Percentiles rank a stretch among this genome's conserved stretches.
Evolutionary conservation across 768 basidiomycete species (phyloP).

Genomic region (Kwoniella bestiolae): DNA sequence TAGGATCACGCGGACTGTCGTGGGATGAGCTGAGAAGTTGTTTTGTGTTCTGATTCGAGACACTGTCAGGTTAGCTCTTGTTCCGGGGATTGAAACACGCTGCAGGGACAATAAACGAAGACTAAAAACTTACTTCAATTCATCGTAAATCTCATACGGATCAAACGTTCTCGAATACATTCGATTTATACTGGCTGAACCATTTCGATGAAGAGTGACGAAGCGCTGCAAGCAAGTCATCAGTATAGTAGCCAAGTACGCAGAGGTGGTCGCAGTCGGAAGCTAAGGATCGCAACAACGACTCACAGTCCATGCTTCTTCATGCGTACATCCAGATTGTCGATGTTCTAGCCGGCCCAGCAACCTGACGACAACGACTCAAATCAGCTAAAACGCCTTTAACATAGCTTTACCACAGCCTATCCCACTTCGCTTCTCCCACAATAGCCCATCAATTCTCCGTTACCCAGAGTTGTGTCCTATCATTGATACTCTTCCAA

Average conservation of each 20-base stretch:
- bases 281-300: too few species aligned
- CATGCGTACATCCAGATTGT: constrained; percentile 50
- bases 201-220: constrained; percentile 52
- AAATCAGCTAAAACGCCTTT: too few species aligned
- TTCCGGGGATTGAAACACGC: too few species aligned
- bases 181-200: constrained; percentile 51
- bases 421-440: too few species aligned
- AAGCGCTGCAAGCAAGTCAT: constrained; percentile 35
- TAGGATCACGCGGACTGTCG: constrained; percentile 43
- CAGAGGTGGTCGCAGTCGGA: too few species aligned
- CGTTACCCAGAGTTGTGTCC: too few species aligned
- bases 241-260: too few species aligned
- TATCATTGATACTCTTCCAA: too few species aligned
- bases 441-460: too few species aligned
- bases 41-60: constrained; percentile 55
- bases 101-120: too few species aligned
- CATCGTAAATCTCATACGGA: constrained; percentile 53
- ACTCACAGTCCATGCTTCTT: constrained; percentile 55
- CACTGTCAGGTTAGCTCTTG: too few species aligned
- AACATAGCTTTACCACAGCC: too few species aligned
- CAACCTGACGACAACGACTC: constrained; percentile 19
- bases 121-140: constrained; percentile 44
- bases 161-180: constrained; percentile 53
- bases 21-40: constrained; percentile 47
- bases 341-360: constrained; percentile 51